Percentiles rank a stretch among this genome's conserved stretches.
These are phyloP conservation scores for Fagopyrum tataricum DNA, from an alignment of 148 eudicot genomes.

Conservation along the genomic window DNA sequence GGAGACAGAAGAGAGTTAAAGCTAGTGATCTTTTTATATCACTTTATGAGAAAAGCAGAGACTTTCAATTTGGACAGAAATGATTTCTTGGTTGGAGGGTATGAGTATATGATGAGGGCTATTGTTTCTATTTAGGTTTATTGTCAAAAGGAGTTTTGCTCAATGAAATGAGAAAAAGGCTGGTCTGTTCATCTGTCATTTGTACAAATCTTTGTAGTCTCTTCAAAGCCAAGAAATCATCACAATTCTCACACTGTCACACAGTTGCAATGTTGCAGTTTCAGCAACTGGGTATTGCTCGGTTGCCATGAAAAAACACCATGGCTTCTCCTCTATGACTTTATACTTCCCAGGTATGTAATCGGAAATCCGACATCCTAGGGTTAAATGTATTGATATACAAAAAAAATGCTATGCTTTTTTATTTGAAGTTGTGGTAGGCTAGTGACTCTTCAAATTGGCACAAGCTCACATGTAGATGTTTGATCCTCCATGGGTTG, in stretches of 20 bases:
- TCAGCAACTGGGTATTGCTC: neutral
- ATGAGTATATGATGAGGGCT: constrained; percentile 4
- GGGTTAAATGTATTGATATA: too few species aligned
- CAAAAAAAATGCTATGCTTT: too few species aligned
- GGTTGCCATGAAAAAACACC: neutral
- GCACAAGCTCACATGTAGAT: neutral
- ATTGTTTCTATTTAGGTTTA: neutral
- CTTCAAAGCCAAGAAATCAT: neutral
- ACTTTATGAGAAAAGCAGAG: constrained; percentile 11
- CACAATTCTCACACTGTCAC: neutral
- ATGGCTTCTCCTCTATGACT: too few species aligned
- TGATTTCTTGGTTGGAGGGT: neutral
- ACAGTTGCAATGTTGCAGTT: neutral
- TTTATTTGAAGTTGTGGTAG: too few species aligned
- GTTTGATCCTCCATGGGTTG: too few species aligned
- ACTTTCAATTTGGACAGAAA: constrained; percentile 7
- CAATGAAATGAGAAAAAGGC: neutral
- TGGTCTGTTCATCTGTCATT: neutral
- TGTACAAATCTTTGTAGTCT: neutral
- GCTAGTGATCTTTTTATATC: constrained; percentile 22
- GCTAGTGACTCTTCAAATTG: too few species aligned
- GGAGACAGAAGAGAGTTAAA: constrained; percentile 17
- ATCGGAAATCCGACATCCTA: too few species aligned
- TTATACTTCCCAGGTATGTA: too few species aligned
- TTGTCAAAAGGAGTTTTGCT: too few species aligned